These are phyloP conservation scores for Sordariomycetes sp. DNA, from an alignment of 2,329 filamentous ascomycete species.

Conservation along the genomic window DNA sequence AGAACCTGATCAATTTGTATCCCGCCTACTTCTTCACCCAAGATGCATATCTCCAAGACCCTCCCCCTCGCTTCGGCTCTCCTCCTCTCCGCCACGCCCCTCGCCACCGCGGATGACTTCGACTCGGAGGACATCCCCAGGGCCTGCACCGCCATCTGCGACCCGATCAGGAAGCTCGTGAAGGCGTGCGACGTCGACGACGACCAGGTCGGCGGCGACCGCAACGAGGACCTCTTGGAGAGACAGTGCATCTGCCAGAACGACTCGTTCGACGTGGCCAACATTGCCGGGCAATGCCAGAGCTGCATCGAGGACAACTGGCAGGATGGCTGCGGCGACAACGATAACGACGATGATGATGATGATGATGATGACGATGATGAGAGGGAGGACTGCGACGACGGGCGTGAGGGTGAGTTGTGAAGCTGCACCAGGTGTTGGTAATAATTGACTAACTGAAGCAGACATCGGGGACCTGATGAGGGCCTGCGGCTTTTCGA, in stretches of 20 bases:
- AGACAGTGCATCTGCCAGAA: constrained; percentile 25
- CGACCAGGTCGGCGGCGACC: constrained; percentile 11
- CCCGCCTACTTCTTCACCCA: neutral
- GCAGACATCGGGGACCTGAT: constrained; percentile 12
- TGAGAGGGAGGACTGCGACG: neutral
- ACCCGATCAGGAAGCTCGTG: constrained; percentile 9
- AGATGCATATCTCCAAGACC: constrained; percentile 4
- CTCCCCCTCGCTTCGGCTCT: constrained; percentile 1
- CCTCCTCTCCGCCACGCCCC: constrained; percentile 1
- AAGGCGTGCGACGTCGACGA: constrained; percentile 10
- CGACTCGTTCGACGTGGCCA: constrained; percentile 25
- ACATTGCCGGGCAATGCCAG: constrained; percentile 23
- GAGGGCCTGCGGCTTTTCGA: constrained; percentile 10
- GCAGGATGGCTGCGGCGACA: neutral
- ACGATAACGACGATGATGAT: neutral
- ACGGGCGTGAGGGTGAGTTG: constrained; percentile 10
- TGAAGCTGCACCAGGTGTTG: no score
- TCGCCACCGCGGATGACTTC: constrained; percentile 8
- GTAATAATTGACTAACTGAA: neutral
- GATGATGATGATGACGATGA: neutral
- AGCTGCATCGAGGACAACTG: constrained; percentile 19
- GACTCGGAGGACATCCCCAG: constrained; percentile 11
- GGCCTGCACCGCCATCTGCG: constrained; percentile 10
- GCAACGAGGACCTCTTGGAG: constrained; percentile 12
- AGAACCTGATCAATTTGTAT: neutral